phyloP scores from a whole-genome alignment of 345 rosid species.

The Cardiospermum halicacabum region DNA sequence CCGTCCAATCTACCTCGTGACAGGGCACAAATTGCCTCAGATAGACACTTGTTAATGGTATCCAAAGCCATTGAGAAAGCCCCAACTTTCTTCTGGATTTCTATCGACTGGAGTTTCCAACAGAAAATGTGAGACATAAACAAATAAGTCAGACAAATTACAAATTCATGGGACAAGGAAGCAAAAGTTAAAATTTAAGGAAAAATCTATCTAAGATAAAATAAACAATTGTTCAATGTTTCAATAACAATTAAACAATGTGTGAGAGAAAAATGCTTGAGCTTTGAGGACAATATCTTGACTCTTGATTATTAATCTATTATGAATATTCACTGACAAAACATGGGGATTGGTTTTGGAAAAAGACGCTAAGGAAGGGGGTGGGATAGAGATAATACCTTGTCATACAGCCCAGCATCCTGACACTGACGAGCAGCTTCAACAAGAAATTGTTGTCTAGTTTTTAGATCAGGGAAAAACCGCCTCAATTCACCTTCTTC shows the following conservation, averaged over 20 bases:
- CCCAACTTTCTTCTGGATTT: constrained; percentile 87
- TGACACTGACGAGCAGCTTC: constrained; percentile 87
- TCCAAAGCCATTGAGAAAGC: constrained; percentile 90
- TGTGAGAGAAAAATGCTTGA: not conserved
- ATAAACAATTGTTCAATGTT: not conserved
- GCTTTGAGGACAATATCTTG: not conserved
- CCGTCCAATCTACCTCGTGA: constrained; percentile 89
- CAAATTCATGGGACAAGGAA: constrained; percentile 2
- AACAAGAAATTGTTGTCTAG: constrained; percentile 75
- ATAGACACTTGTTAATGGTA: constrained; percentile 83
- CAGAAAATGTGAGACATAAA: not conserved
- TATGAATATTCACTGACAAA: not conserved
- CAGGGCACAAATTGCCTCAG: constrained; percentile 80
- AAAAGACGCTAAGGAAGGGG: not conserved
- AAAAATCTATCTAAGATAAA: not conserved
- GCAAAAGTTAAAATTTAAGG: not conserved
- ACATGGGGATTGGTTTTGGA: not conserved
- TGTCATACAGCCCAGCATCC: constrained; percentile 89
- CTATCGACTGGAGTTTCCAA: constrained; percentile 57
- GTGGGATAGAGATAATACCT: constrained; percentile 43
- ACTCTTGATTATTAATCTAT: not conserved
- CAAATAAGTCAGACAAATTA: constrained; percentile 3
- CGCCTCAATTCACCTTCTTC: constrained; percentile 90
- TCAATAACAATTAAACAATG: not conserved
- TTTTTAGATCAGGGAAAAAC: constrained; percentile 54